A percentile compares a stretch with the other conserved stretches of the same genome.
Evolutionary conservation across 1,139 yeast genomes (phyloP).

Genomic region (Lipomyces yarrowii): DNA sequence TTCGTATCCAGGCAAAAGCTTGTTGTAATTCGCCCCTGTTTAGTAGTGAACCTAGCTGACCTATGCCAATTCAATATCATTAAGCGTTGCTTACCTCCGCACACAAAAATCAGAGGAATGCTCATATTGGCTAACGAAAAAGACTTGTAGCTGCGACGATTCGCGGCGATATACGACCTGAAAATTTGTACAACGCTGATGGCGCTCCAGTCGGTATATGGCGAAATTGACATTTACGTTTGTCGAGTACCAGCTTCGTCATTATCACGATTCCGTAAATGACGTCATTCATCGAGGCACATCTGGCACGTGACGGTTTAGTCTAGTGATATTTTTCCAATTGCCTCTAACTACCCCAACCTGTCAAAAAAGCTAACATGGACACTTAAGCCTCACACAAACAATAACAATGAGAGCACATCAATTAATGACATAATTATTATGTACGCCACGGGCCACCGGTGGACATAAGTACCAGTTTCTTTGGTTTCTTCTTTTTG

Average conservation of each 20-base stretch:
- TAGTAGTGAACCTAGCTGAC: background rate
- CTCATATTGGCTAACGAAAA: background rate
- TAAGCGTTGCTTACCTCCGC: conserved; percentile 37
- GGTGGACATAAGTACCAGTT: conserved; percentile 33
- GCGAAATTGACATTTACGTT: too few species aligned
- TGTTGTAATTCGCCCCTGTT: conserved; percentile 35
- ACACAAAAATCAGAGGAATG: conserved; percentile 36
- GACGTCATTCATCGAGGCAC: background rate
- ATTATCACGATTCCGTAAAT: background rate
- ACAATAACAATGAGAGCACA: background rate
- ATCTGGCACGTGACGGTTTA: too few species aligned
- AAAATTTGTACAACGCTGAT: background rate
- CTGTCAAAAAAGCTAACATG: too few species aligned
- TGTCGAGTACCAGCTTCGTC: background rate
- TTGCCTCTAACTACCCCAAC: too few species aligned
- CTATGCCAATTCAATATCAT: background rate
- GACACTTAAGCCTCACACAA: background rate
- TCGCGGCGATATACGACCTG: background rate
- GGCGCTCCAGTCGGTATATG: background rate
- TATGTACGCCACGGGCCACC: conserved; percentile 28
- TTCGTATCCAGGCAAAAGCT: conserved; percentile 37
- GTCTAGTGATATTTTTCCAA: too few species aligned
- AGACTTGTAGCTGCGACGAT: background rate
- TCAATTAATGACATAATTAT: background rate
- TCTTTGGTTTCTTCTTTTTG: conserved; percentile 30